phyloP scores from a whole-genome alignment of 106 monocot species.

The Agapanthus africanus region DNA sequence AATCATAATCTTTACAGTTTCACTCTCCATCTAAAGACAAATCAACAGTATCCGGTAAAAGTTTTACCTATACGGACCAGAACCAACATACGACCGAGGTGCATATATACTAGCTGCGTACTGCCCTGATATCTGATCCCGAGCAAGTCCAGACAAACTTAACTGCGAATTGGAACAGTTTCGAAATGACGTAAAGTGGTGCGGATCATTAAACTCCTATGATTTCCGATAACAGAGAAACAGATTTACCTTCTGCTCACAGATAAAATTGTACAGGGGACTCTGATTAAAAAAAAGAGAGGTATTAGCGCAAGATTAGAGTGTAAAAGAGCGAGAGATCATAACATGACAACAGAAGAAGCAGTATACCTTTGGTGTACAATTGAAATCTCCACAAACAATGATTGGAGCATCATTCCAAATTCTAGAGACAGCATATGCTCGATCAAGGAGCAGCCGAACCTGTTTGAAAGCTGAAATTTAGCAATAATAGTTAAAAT shows the following conservation, averaged over 20 bases:
- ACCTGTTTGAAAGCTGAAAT: constrained; percentile 41
- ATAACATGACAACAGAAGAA: constrained; percentile 5
- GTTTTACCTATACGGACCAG: constrained; percentile 29
- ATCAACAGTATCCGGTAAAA: neutral
- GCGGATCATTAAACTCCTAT: neutral
- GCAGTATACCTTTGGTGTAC: constrained; percentile 54
- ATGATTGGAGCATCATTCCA: constrained; percentile 94
- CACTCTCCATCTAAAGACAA: neutral
- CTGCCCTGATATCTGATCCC: constrained; percentile 76
- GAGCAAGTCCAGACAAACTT: constrained; percentile 57
- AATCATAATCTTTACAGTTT: constrained; percentile 4
- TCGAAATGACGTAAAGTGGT: neutral
- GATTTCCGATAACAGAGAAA: neutral
- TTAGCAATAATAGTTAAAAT: neutral
- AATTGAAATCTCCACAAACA: constrained; percentile 96
- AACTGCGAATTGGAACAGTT: constrained; percentile 38
- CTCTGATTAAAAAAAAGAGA: constrained; percentile 53
- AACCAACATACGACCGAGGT: constrained; percentile 19
- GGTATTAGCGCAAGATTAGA: neutral
- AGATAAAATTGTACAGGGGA: constrained; percentile 85
- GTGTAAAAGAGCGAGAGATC: neutral
- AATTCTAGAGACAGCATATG: constrained; percentile 51
- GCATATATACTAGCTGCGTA: constrained; percentile 29
- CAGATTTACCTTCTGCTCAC: constrained; percentile 56
- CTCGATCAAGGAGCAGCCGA: constrained; percentile 69